A percentile compares a stretch with the other conserved stretches of the same genome.
Evolutionary conservation across 306 rosid genomes (phyloP).

Genomic region (Ormosia semicastrata): DNA sequence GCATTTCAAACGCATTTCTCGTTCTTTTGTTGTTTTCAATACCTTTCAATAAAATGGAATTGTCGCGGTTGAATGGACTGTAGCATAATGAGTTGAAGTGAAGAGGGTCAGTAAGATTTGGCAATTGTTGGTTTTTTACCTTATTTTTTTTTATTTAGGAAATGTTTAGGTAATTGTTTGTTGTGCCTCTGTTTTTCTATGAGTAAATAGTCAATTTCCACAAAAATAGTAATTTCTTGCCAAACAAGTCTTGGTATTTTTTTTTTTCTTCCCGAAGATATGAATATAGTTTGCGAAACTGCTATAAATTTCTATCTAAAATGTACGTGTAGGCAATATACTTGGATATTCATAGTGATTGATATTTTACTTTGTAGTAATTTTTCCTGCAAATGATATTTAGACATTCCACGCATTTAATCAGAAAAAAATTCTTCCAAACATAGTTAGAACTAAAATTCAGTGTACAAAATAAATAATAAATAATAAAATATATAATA

Average conservation of each 20-base stretch:
- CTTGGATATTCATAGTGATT: not conserved
- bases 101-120: not conserved
- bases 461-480: not conserved
- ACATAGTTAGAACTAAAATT: not conserved
- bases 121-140: not conserved
- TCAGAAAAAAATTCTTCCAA: not conserved
- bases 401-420: not conserved
- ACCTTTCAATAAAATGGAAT: not conserved
- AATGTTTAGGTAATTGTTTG: not conserved
- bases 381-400: not conserved
- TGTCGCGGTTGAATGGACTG: not conserved
- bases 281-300: not conserved
- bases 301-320: not conserved
- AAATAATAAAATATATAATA: not conserved
- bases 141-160: not conserved
- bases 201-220: not conserved
- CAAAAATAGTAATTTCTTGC: not conserved
- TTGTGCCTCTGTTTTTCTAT: not conserved
- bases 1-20: slow-evolving; percentile 22
- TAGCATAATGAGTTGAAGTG: not conserved
- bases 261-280: not conserved
- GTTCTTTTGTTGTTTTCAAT: slow-evolving; percentile 30
- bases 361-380: not conserved
- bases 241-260: not conserved
- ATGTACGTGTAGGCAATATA: not conserved